Percentiles rank a stretch among this genome's conserved stretches.
Conservation (phyloP, 2,329 filamentous ascomycete species). For the Sporothrix luriei region DNA sequence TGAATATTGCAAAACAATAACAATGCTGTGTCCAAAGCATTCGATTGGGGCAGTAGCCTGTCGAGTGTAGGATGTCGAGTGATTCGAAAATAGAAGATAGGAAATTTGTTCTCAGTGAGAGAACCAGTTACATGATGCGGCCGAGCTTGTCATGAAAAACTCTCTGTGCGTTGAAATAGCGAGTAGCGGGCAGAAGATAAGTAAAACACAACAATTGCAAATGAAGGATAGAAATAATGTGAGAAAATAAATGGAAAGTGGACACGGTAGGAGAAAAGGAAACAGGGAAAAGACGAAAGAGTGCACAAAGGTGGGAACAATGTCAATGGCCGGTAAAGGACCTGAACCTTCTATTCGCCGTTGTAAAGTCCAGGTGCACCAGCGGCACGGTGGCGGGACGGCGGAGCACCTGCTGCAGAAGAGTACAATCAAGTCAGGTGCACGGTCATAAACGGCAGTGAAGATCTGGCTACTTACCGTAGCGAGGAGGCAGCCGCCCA, state of each 20-base stretch:
- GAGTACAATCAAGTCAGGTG: not conserved
- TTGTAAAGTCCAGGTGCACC: conserved; percentile 25
- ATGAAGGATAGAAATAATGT: conserved; percentile 6
- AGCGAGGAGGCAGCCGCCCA: conserved; percentile 62
- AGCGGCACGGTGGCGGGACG: conserved; percentile 30
- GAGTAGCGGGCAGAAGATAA: conserved; percentile 19
- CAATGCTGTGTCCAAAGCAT: conserved; percentile 48
- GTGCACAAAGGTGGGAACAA: not conserved
- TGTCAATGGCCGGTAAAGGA: conserved; percentile 12
- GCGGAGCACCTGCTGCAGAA: conserved; percentile 20
- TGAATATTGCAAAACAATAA: conserved; percentile 46
- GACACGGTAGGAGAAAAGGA: not conserved
- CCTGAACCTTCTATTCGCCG: conserved; percentile 17
- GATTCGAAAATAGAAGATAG: conserved; percentile 45
- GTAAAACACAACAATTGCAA: conserved; percentile 7
- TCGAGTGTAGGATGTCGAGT: conserved; percentile 47
- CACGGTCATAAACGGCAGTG: not conserved
- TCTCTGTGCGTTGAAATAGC: conserved; percentile 31
- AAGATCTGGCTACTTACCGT: conserved; percentile 56
- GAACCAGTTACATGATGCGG: conserved; percentile 42
- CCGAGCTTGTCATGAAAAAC: conserved; percentile 40
- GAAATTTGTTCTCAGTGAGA: conserved; percentile 45
- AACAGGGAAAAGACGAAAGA: not conserved
- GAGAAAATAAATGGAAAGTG: conserved; percentile 8
- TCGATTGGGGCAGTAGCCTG: conserved; percentile 44